phyloP scores from a whole-genome alignment of 768 basidiomycete genomes.

The Kwoniella heveanensis region DNA sequence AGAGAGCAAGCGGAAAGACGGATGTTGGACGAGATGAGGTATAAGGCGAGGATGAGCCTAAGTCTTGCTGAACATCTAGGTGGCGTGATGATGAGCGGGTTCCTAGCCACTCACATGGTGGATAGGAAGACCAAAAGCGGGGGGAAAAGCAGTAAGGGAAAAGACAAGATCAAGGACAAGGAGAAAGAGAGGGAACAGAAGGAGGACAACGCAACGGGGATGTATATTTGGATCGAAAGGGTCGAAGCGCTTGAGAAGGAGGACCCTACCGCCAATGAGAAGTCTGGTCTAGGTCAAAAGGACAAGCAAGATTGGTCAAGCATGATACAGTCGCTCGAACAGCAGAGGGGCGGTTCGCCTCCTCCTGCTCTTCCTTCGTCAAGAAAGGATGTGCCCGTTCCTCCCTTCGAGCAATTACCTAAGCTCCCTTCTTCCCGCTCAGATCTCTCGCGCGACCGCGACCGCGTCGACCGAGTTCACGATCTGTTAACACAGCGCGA shows the following conservation, averaged over 20 bases:
- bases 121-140: not conserved
- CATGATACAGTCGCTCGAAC: not conserved
- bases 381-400: not conserved
- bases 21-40: conserved; percentile 8
- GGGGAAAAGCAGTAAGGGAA: not conserved
- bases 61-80: conserved; percentile 13
- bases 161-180: not conserved
- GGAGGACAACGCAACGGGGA: not conserved
- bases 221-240: not conserved
- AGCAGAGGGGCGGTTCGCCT: not conserved
- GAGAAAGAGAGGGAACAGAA: not conserved
- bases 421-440: not conserved
- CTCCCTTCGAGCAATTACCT: not conserved
- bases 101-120: not conserved
- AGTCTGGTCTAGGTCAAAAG: not conserved
- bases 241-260: not conserved
- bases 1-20: not conserved
- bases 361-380: not conserved
- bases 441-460: not conserved
- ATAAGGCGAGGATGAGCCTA: conserved; percentile 16
- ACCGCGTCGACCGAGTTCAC: not conserved
- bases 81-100: conserved; percentile 3
- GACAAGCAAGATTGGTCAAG: conserved; percentile 4
- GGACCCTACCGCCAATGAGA: not conserved
- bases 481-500: not conserved